A percentile compares a stretch with the other conserved stretches of the same genome.
phyloP scores from a whole-genome alignment of 768 basidiomycete genomes.

The Postia placenta region DNA sequence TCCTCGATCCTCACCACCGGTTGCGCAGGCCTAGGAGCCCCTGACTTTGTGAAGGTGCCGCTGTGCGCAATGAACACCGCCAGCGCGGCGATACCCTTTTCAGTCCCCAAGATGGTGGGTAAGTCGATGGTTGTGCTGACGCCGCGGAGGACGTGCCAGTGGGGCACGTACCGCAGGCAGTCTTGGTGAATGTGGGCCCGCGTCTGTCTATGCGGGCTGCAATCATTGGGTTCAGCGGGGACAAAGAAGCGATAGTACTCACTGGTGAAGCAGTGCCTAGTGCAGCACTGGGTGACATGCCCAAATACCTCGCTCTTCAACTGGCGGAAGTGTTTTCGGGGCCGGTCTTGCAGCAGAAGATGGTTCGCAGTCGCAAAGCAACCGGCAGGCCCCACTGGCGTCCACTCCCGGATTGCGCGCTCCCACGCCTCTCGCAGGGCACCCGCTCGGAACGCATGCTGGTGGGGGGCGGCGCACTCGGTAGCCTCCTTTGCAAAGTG shows the following conservation, averaged over 20 bases:
- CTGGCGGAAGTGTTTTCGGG: background rate
- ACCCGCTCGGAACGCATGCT: background rate
- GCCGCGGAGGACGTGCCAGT: background rate
- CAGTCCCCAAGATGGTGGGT: slow-evolving; percentile 1
- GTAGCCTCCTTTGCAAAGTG: slow-evolving; percentile 18
- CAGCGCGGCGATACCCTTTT: background rate
- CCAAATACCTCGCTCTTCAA: background rate
- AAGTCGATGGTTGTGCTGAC: background rate
- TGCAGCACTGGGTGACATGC: background rate
- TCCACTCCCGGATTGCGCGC: background rate
- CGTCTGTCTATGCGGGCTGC: background rate
- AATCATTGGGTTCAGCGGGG: background rate
- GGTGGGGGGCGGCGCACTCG: background rate
- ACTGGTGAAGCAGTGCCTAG: slow-evolving; percentile 1
- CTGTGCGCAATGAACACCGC: background rate
- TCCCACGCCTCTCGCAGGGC: slow-evolving; percentile 3
- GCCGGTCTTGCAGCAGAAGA: background rate
- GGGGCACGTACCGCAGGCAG: background rate
- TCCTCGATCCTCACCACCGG: too few species aligned
- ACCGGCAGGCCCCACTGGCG: background rate
- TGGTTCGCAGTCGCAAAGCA: slow-evolving; percentile 1
- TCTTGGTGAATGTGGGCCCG: background rate
- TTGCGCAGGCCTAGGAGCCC: too few species aligned
- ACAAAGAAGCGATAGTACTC: slow-evolving; percentile 3
- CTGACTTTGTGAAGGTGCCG: slow-evolving; percentile 3